A percentile compares a stretch with the other conserved stretches of the same genome.
Conservation (phyloP, 495 filamentous ascomycete genomes). For the Penicillium soppii region DNA sequence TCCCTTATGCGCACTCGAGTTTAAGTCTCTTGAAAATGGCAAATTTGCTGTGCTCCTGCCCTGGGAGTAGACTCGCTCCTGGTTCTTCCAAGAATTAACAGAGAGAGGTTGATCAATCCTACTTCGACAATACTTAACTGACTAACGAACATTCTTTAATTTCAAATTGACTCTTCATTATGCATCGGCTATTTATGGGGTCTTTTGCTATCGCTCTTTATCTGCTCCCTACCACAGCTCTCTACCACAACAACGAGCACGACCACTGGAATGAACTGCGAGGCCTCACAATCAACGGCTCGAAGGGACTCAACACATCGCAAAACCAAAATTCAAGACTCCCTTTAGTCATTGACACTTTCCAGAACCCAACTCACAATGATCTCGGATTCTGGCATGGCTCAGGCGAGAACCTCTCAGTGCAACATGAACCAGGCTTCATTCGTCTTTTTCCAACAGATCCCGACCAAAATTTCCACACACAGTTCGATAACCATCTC, state of each 20-base stretch:
- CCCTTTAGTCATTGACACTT: slow-evolving; percentile 65
- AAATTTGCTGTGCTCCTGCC: too few relatives aligned
- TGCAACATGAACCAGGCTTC: slow-evolving; percentile 47
- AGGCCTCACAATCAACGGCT: background rate
- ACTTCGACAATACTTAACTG: background rate
- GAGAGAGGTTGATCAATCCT: background rate
- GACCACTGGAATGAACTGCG: slow-evolving; percentile 6
- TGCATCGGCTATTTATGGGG: slow-evolving; percentile 8
- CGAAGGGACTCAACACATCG: background rate
- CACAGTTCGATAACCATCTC: slow-evolving; percentile 53
- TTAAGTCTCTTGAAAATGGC: too few relatives aligned
- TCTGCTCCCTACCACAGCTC: background rate
- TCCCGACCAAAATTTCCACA: slow-evolving; percentile 68
- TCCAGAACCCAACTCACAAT: slow-evolving; percentile 55
- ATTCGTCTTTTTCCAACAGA: slow-evolving; percentile 64
- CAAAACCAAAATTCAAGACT: background rate
- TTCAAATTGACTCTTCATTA: background rate
- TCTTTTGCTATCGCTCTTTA: background rate
- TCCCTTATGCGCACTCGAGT: too few relatives aligned
- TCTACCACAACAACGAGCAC: background rate
- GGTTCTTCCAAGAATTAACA: too few relatives aligned
- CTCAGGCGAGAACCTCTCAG: slow-evolving; percentile 56
- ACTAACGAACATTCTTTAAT: background rate
- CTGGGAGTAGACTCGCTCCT: background rate
- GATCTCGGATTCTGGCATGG: slow-evolving; percentile 72